These are phyloP conservation scores for Sphaerobolus stellatus DNA, from an alignment of 1,284 basidiomycete species.

Conservation along the genomic window DNA sequence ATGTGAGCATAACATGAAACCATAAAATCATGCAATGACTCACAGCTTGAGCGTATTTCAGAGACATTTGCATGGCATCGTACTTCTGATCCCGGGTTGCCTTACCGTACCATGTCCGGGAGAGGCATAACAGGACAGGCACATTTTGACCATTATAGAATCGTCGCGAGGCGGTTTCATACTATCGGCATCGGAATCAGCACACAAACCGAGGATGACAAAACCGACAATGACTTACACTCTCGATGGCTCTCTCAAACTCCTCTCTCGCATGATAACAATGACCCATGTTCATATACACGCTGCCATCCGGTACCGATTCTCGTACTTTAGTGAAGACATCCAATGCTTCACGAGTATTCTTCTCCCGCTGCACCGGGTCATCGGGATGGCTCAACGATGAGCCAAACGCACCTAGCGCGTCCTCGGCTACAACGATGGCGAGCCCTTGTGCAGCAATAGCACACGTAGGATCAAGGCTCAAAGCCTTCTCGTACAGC, in stretches of 20 bases:
- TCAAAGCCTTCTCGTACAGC: constrained; percentile 87
- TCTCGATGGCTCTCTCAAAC: constrained; percentile 91
- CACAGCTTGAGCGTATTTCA: constrained; percentile 78
- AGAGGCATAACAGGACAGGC: constrained; percentile 76
- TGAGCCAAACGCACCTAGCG: constrained; percentile 60
- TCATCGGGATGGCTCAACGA: constrained; percentile 55
- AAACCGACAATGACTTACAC: constrained; percentile 54
- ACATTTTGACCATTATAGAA: constrained; percentile 73
- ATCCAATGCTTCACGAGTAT: constrained; percentile 80
- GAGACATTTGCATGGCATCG: constrained; percentile 72
- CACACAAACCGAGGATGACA: constrained; percentile 3
- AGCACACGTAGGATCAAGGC: constrained; percentile 78
- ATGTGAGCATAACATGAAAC: neutral
- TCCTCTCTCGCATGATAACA: constrained; percentile 90
- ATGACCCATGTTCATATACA: constrained; percentile 94
- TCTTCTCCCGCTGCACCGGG: constrained; percentile 57
- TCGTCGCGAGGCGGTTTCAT: constrained; percentile 80
- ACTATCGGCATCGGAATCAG: constrained; percentile 49
- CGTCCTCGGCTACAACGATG: constrained; percentile 89
- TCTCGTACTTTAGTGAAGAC: constrained; percentile 89
- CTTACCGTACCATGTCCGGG: constrained; percentile 89
- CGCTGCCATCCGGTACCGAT: constrained; percentile 79
- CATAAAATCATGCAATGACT: constrained; percentile 17
- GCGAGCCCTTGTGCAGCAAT: constrained; percentile 92
- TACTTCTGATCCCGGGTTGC: constrained; percentile 86